phyloP scores from a whole-genome alignment of 257 asterid species.

The Nicotiana attenuata region DNA sequence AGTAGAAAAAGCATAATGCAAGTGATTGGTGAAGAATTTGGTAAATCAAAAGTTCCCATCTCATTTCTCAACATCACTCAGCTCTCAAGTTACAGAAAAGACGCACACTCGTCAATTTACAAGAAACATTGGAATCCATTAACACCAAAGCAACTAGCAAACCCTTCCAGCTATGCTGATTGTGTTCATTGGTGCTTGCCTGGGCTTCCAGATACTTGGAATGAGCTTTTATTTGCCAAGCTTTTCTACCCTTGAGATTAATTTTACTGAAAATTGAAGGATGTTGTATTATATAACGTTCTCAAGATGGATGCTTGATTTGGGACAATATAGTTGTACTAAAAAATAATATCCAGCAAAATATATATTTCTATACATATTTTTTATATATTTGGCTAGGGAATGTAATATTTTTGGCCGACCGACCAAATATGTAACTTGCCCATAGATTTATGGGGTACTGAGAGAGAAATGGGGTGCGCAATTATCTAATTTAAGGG shows the following conservation, averaged over 20 bases:
- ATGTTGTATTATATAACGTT: too few relatives aligned
- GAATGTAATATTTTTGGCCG: too few relatives aligned
- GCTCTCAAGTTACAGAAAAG: conserved; percentile 57
- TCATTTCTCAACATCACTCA: conserved; percentile 56
- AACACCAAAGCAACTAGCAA: conserved; percentile 34
- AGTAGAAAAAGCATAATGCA: conserved; percentile 7
- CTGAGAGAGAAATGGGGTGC: too few relatives aligned
- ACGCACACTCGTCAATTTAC: conserved; percentile 73
- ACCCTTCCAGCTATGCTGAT: conserved; percentile 58
- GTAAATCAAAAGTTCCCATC: conserved; percentile 43
- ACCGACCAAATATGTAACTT: too few relatives aligned
- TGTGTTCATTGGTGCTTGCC: conserved; percentile 93
- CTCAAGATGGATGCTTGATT: too few relatives aligned
- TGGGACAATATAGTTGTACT: too few relatives aligned
- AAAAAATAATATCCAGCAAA: too few relatives aligned
- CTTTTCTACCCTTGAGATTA: conserved; percentile 1
- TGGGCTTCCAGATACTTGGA: conserved; percentile 7
- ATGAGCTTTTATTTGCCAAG: background rate
- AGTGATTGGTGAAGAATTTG: background rate
- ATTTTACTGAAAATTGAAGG: background rate
- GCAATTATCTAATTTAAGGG: too few relatives aligned
- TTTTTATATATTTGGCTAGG: too few relatives aligned
- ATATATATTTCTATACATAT: too few relatives aligned
- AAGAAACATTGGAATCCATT: conserved; percentile 43
- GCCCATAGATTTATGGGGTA: too few relatives aligned